A percentile compares a stretch with the other conserved stretches of the same genome.
phyloP scores from a whole-genome alignment of 2,329 filamentous ascomycete species.

The Pseudogymnoascus sp. region DNA sequence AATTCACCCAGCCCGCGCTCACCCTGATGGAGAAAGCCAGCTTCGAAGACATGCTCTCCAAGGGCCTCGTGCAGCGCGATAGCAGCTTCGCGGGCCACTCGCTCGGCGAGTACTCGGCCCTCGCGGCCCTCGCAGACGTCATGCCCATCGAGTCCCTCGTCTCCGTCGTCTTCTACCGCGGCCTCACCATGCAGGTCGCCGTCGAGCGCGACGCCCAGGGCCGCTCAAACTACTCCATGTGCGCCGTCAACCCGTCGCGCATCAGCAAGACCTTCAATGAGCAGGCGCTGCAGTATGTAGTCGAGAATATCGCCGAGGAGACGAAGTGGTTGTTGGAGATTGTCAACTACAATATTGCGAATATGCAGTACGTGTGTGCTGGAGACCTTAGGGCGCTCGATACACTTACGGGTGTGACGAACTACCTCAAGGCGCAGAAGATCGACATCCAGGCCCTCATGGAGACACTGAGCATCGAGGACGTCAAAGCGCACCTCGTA shows the following conservation, averaged over 20 bases:
- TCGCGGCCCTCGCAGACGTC: conserved; percentile 92
- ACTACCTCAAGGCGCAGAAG: conserved; percentile 94
- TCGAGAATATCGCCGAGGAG: conserved; percentile 87
- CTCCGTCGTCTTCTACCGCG: conserved; percentile 98
- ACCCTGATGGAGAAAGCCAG: conserved; percentile 99
- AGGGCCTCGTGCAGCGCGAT: conserved; percentile 90
- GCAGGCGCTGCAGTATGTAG: conserved; percentile 91
- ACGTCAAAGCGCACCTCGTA: conserved; percentile 81
- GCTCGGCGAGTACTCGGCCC: conserved; percentile 93
- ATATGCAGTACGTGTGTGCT: conserved; percentile 68
- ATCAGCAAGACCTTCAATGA: conserved; percentile 99
- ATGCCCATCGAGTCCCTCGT: conserved; percentile 99
- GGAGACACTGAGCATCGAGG: conserved; percentile 75
- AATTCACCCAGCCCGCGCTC: conserved; percentile 95
- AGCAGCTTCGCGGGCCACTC: conserved; percentile 98
- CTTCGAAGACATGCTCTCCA: conserved; percentile 97
- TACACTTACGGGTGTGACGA: conserved; percentile 61
- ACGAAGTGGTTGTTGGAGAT: conserved; percentile 96
- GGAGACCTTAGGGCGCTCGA: conserved; percentile 65
- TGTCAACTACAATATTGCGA: conserved; percentile 88
- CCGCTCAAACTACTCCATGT: conserved; percentile 98
- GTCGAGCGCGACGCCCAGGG: conserved; percentile 91
- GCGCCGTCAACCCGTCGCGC: conserved; percentile 94
- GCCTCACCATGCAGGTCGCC: conserved; percentile 97
- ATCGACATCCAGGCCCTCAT: conserved; percentile 94